Percentiles rank a stretch among this genome's conserved stretches.
phyloP scores from a whole-genome alignment of 2,329 filamentous ascomycete species.

The Knufia petricola region DNA sequence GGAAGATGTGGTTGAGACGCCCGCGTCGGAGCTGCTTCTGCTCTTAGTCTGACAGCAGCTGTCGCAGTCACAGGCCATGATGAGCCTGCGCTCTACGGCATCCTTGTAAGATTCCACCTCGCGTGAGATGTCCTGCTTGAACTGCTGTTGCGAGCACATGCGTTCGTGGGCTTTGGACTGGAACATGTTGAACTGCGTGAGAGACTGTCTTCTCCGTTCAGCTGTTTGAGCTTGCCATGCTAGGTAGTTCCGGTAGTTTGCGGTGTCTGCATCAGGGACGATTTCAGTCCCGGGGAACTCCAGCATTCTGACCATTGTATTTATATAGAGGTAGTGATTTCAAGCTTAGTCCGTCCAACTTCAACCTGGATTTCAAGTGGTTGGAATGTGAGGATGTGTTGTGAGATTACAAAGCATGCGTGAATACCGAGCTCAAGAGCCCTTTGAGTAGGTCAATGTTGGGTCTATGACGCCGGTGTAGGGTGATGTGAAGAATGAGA shows the following conservation, averaged over 20 bases:
- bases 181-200: slow-evolving; percentile 7
- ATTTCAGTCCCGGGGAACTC: neutral
- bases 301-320: slow-evolving; percentile 1
- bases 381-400: too few relatives aligned
- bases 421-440: too few relatives aligned
- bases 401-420: too few relatives aligned
- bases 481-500: too few relatives aligned
- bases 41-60: neutral
- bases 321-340: too few relatives aligned
- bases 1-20: neutral
- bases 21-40: neutral
- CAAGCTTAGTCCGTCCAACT: too few relatives aligned
- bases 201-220: neutral
- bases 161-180: neutral
- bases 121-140: slow-evolving; percentile 1
- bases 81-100: slow-evolving; percentile 4
- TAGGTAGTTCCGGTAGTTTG: slow-evolving; percentile 10
- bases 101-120: neutral
- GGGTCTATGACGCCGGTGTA: too few relatives aligned
- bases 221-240: slow-evolving; percentile 6
- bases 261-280: neutral
- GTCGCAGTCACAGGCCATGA: slow-evolving; percentile 5
- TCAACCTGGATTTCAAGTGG: too few relatives aligned
- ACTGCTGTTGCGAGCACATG: slow-evolving; percentile 1
- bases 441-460: too few relatives aligned